A percentile compares a stretch with the other conserved stretches of the same genome.
phyloP scores from a whole-genome alignment of 192 early-diverging fungal genomes.

The Lunasporangiospora selenospora region DNA sequence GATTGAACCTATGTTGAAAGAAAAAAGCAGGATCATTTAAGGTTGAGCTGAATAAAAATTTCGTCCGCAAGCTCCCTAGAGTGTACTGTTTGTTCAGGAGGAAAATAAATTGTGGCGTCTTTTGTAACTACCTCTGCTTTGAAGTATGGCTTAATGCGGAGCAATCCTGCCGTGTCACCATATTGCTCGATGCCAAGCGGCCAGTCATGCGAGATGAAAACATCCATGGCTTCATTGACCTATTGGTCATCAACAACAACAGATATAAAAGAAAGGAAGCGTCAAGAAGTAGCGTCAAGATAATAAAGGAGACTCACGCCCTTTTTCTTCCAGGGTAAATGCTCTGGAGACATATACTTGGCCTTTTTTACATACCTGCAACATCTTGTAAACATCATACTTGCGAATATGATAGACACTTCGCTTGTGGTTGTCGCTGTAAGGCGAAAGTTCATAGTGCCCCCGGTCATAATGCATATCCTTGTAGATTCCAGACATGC shows the following conservation, averaged over 20 bases:
- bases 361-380: conserved; percentile 61
- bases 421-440: conserved; percentile 62
- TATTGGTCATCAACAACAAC: too few species aligned
- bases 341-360: too few species aligned
- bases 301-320: too few species aligned
- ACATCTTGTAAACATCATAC: conserved; percentile 82
- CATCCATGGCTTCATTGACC: conserved; percentile 79
- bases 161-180: conserved; percentile 70
- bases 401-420: conserved; percentile 89
- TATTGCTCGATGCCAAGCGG: conserved; percentile 83
- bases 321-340: too few species aligned
- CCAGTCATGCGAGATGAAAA: conserved; percentile 98
- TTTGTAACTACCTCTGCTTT: conserved; percentile 65
- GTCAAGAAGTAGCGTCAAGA: too few species aligned
- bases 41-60: too few species aligned
- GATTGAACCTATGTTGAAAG: conserved; percentile 61
- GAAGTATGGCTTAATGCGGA: conserved; percentile 79
- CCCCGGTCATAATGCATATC: conserved; percentile 64
- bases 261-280: too few species aligned
- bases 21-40: too few species aligned
- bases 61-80: too few species aligned
- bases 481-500: conserved; percentile 93
- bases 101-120: conserved; percentile 2
- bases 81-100: too few species aligned
- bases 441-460: conserved; percentile 84